Evolutionary conservation across 345 rosid species (phyloP), one percentile per base, ranked within the genome.

Genomic region (Arabis alpina): DNA sequence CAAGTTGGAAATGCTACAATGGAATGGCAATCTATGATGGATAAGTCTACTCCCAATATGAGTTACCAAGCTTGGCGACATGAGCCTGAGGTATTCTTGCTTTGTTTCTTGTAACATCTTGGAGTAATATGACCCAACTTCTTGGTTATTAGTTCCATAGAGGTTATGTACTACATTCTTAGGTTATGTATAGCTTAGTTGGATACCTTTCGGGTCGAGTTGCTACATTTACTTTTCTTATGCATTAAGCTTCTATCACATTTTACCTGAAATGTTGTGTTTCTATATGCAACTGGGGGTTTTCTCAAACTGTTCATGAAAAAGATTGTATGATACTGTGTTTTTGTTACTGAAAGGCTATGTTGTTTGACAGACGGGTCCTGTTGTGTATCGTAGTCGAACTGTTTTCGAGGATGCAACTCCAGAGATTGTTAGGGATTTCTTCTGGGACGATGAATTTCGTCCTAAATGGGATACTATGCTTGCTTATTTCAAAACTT

Each of bases 391-490:
- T 50, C 89, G 92, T 7, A 94, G 92, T 72, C 82, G 91, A 77
- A 88, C 97, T 78, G 96, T 94, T 61, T 94, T 87, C 74, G 99
- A 94, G 83, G 96, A 88, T 76, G 98, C 89, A 43, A 80, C 84
- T n/a, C 87, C 96, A 7, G 97, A 89, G 13, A 61, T 88, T 80
- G 97, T 91, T 27, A 86, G 97, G 81, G 99, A 94, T 81, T 94
- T 94, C 86, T 94, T 94, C 73, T 94, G 99, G 99, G 99, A 91
- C 75, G 98, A 94, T 68, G 98, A 89, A 52, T 88, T 91, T 81
- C 84, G 99, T 39, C 89, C 89, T 3, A 91, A 89, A 76, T 94
- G 98, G 98, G 99, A 94, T 82, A 82, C 85, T 34, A 91, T 94
- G 99, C 96, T 94, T 76, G 71, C 89, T 23, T 76, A 86, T 78